Base-by-base conservation (phyloP, 305 asterid species). In the Fraxinus velutina region DNA sequence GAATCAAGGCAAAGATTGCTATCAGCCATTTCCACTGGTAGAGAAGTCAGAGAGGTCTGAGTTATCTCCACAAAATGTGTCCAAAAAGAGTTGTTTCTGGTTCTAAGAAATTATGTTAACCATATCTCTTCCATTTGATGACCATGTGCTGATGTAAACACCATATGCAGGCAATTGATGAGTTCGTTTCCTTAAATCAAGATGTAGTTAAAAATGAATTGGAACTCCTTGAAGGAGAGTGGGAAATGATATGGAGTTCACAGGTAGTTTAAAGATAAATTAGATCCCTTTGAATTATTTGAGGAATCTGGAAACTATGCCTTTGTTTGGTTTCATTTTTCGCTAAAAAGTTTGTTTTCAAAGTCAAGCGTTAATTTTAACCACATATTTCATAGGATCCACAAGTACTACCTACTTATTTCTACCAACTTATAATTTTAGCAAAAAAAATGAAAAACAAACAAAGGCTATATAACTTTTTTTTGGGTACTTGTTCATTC, bases 211-310 rank as follows among this genome's bases (percentile, higher is more conserved):
- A 86, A 64, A 83, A 82, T 72, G 97, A 92, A 76, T 39, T 87
- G 82, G 92, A 92, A 85, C 92, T 95, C 36, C 70, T 87, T 34
- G 92, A 91, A 89, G 99, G 99, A 80, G 95, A 93, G 81, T 95
- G 99, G 99, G 87, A 90, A 77, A 90, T 90, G 97, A 81, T 93
- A 81, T 95, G 99, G 99, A 95, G 97, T 86, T 89, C 98, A 57
- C 98, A 93, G 94, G 99, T 95, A 86, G 30, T 75, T 50, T 81
- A 78, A 39, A 24, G 74, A 32, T 60, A 30, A n/a, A 57, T 4
- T 1, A 75, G 17, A 6, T 2, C 15, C 57, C 24, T 74, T 39
- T 74, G 1, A 36, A 74, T 17, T 74, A 36, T 74, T 39, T 74
- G 36, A 27, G 19, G 73, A 13, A 29, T 24, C 8, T 66, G 36